Conservation (phyloP, 2,329 filamentous ascomycete species). For the Trichoderma endophyticum region DNA sequence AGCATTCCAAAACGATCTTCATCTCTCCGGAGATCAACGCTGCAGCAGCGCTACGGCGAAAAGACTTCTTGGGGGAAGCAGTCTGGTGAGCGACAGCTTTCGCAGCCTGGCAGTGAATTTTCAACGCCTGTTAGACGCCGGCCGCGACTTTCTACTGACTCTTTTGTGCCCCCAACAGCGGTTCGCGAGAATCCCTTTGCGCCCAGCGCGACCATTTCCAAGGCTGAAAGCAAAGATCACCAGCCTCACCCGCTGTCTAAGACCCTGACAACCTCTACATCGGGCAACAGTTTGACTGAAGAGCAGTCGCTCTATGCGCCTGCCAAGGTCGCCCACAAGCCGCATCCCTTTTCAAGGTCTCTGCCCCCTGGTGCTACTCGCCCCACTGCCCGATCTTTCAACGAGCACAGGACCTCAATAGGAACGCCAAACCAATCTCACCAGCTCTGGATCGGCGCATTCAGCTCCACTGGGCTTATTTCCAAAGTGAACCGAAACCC, state of each 20-base stretch:
- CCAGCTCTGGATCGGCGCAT: constrained; percentile 76
- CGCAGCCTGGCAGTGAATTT: constrained; percentile 51
- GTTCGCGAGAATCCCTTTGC: constrained; percentile 64
- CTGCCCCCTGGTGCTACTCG: constrained; percentile 39
- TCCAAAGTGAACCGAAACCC: constrained; percentile 89
- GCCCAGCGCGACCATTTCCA: constrained; percentile 52
- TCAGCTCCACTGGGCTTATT: constrained; percentile 90
- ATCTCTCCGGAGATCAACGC: constrained; percentile 79
- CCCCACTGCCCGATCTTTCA: constrained; percentile 30
- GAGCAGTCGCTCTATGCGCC: constrained; percentile 50
- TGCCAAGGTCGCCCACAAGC: constrained; percentile 28
- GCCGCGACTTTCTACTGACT: constrained; percentile 75
- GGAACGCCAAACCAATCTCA: constrained; percentile 46
- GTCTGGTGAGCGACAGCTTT: constrained; percentile 54
- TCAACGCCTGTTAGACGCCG: constrained; percentile 59
- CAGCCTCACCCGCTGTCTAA: constrained; percentile 81
- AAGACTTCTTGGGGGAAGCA: constrained; percentile 62
- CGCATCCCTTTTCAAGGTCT: constrained; percentile 39
- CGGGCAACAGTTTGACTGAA: constrained; percentile 71
- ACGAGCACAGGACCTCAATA: constrained; percentile 31
- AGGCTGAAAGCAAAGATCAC: constrained; percentile 43
- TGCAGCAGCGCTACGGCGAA: constrained; percentile 77
- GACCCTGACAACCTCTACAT: constrained; percentile 82
- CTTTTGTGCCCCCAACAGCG: constrained; percentile 63
- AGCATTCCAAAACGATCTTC: constrained; percentile 66